These are phyloP conservation scores for Mercurialis annua DNA, from an alignment of 345 rosid species.

Conservation along the genomic window DNA sequence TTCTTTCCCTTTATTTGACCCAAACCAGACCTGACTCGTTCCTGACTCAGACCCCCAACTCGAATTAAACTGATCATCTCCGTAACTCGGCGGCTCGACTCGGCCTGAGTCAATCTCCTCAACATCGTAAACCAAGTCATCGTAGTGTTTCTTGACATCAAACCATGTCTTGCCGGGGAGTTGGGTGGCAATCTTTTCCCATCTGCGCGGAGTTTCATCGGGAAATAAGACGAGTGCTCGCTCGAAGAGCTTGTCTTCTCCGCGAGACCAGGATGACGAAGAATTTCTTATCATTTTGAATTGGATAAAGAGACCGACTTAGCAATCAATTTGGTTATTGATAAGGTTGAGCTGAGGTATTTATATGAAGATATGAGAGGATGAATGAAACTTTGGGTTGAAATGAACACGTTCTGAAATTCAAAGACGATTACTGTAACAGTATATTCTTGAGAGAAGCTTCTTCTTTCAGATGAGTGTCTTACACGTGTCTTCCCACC, in stretches of 20 bases:
- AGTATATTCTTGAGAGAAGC: conserved; percentile 1
- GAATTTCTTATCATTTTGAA: conserved; percentile 3
- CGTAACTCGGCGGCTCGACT: conserved; percentile 18
- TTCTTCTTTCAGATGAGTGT: not conserved
- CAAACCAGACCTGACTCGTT: not conserved
- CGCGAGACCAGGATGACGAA: conserved; percentile 18
- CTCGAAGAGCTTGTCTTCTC: conserved; percentile 28
- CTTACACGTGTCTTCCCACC: conserved; percentile 8
- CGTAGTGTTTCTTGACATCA: conserved; percentile 18
- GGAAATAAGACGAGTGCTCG: conserved; percentile 23
- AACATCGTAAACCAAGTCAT: conserved; percentile 19
- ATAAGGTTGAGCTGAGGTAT: not conserved
- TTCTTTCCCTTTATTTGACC: conserved; percentile 10
- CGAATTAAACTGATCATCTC: not conserved
- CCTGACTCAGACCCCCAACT: not conserved
- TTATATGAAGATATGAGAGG: not conserved
- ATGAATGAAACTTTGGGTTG: conserved; percentile 1
- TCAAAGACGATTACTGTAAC: too few relatives aligned
- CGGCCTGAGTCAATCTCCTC: conserved; percentile 19
- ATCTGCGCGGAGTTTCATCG: conserved; percentile 17
- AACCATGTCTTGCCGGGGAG: conserved; percentile 25
- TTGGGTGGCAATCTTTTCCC: conserved; percentile 19
- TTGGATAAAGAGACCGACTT: not conserved
- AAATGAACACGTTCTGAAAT: conserved; percentile 3
- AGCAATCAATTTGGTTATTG: not conserved